Evolutionary conservation across 257 asterid genomes (phyloP).

Genomic region (Leptodermis oblonga): DNA sequence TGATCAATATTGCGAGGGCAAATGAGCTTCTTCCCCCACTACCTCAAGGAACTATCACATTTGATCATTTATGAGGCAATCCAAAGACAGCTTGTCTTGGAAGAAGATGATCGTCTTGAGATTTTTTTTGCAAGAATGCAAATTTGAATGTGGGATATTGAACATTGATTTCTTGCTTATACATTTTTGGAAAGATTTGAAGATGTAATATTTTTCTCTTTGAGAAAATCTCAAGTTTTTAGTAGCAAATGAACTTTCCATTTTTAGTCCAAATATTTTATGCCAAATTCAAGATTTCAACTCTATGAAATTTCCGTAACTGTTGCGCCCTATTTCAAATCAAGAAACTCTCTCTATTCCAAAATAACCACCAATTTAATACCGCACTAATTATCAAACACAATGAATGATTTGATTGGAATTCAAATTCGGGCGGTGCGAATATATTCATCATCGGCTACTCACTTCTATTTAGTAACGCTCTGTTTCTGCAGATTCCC

Average conservation of each 20-base stretch:
- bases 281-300: neutral
- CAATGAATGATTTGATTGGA: neutral
- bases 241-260: neutral
- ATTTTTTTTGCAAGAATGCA: no score
- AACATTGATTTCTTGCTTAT: neutral
- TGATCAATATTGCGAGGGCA: no score
- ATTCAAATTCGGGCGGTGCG: constrained; percentile 3
- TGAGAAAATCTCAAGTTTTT: neutral
- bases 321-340: neutral
- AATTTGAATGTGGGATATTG: no score
- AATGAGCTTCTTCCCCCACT: no score
- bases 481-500: neutral
- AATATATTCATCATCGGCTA: neutral
- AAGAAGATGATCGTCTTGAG: no score
- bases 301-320: neutral
- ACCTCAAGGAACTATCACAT: no score
- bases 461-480: neutral
- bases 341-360: neutral
- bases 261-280: neutral
- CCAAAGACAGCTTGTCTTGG: no score
- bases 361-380: neutral
- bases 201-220: neutral
- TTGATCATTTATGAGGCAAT: no score
- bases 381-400: neutral
- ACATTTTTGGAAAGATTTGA: neutral